Base-by-base conservation (phyloP, 306 rosid genomes). In the Rosa chinensis region DNA sequence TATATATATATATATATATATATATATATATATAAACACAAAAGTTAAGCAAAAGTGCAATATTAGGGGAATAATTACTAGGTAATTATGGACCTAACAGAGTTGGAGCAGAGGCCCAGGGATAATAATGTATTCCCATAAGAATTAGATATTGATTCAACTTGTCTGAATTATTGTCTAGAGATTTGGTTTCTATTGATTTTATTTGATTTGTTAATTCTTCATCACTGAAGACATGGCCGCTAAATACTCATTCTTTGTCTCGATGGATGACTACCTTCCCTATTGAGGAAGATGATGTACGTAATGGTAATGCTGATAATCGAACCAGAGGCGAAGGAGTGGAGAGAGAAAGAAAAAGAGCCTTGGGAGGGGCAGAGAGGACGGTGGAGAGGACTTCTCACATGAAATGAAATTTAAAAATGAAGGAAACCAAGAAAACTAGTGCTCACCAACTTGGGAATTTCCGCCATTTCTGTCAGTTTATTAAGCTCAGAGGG, bases 371-470 rank as follows among this genome's bases (percentile, higher is more conserved):
- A 23, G 77, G 84, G 81, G 70, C 70, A 72, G 70, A 56, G 81
- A 73, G 48, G 80, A 55, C 80, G 43, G 68, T 39, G 80, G 87
- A 84, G 85, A 81, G 76, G 71, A 25, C 35, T 80, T 83, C 86
- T 84, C 87, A 25, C 3, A 23, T 66, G 16, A 66, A 47, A 20
- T 17, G 44, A 47, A 28, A 64, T 32, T 14, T 18, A 7, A 40
- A 73, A 39, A 77, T 39, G 53, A 45, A 21, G 18, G 39, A 45
- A 75, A 72, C 20, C 9, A 44, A 2, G 66, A 79, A 74, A 75
- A 64, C 8, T 1, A 47, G 72, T 71, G 75, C 90, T 87, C 49
- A 94, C 98, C 93, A 88, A 79, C 82, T 85, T 78, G 39, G 92
- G 82, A 86, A 48, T 76, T 72, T 89, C 91, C 58, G 84, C 88